A percentile compares a stretch with the other conserved stretches of the same genome.
These are phyloP conservation scores for Eucalyptus melliodora DNA, from an alignment of 345 rosid species.

Conservation along the genomic window DNA sequence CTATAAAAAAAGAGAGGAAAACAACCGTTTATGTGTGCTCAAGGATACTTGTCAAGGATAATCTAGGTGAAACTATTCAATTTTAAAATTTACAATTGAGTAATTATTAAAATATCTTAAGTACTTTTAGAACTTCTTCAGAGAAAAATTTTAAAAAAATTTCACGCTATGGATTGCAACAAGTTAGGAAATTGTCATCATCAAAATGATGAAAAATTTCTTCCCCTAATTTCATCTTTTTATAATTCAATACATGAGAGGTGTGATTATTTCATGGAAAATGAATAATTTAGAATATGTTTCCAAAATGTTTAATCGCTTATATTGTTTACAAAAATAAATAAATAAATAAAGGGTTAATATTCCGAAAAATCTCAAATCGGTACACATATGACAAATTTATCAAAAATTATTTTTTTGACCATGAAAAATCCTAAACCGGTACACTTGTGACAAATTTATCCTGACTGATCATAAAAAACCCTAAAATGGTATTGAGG, in stretches of 20 bases:
- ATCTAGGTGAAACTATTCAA: not conserved
- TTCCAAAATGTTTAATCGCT: too few relatives aligned
- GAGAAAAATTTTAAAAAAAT: not conserved
- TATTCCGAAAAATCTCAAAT: fast-evolving
- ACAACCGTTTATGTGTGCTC: not conserved
- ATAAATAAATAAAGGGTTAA: too few relatives aligned
- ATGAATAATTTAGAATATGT: too few relatives aligned
- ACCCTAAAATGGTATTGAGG: too few relatives aligned
- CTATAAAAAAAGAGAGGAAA: too few relatives aligned
- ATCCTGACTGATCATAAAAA: fast-evolving
- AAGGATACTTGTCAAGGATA: not conserved
- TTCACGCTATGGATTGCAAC: not conserved
- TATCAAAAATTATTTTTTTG: fast-evolving
- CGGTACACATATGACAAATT: too few relatives aligned
- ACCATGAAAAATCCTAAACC: fast-evolving
- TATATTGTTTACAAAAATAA: not conserved
- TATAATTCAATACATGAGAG: not conserved
- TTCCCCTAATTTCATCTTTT: not conserved
- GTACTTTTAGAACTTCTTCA: not conserved
- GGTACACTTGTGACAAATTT: fast-evolving
- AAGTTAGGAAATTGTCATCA: not conserved
- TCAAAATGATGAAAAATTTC: not conserved
- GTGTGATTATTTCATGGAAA: too few relatives aligned
- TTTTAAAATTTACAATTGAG: too few relatives aligned
- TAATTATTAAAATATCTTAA: not conserved